Base-by-base conservation (phyloP, 2,329 filamentous ascomycete genomes). In the Aspergillus pseudotamarii region DNA sequence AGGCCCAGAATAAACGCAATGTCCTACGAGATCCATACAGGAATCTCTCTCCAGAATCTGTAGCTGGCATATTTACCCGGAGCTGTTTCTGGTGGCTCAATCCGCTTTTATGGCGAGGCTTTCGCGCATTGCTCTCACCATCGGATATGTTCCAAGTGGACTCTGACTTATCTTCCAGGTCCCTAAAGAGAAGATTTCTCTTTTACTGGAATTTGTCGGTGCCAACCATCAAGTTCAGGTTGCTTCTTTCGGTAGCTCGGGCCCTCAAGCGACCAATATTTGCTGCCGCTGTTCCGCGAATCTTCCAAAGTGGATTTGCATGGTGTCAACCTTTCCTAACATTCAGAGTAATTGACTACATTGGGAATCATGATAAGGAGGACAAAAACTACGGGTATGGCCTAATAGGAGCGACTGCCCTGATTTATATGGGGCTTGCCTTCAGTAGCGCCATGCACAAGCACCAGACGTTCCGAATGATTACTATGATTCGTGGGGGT, bases 391-490 rank as follows among this genome's bases (percentile, higher is more conserved):
- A 54, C 51, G 51, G 14, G 6, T 53, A n/a, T 9, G 50, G 50
- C n/a, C 50, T 53, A 34, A 53, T 34, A 26, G 26, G 23, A 53
- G 50, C 50, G 30, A 43, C 41, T n/a, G 50, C 50, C 14, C 50
- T 53, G 19, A 23, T 34, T 28, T 53, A 43, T 14, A n/a, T 16
- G 41, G 50, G 50, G 19, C 41, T 43, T 43, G 41, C 41, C n/a
- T 14, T 43, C 19, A 43, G 9, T 43, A 43, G 41, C 12, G 61
- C 61, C n/a, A 53, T 38, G 14, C 51, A 50, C 34, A 41, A 60
- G 32, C 62, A 63, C 45, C 61, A 62, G 51, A 63, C 60, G 14
- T 64, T 41, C 54, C 62, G 63, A 34, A 26, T 64, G 23, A 60
- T 62, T 32, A 64, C 59, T 12, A 59, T 59, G 43, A 58, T 64